phyloP scores from a whole-genome alignment of 2,329 filamentous ascomycete genomes.

The Colletotrichum eremochloae region DNA sequence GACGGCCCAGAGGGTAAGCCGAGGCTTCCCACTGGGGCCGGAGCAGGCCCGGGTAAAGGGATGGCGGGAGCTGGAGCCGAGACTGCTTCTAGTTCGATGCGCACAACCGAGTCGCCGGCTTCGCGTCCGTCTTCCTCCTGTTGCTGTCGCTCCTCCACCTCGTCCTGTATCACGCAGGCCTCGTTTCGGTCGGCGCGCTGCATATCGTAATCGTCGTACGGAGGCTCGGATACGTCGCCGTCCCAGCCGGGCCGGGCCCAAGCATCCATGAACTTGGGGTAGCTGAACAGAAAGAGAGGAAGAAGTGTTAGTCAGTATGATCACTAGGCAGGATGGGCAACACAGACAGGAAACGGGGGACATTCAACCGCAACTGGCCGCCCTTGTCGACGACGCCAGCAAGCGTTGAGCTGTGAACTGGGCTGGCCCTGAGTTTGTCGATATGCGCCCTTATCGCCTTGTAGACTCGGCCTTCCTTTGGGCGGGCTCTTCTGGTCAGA shows the following conservation, averaged over 20 bases:
- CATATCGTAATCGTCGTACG: not conserved
- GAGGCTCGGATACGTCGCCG: not conserved
- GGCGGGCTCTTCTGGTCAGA: too few species aligned
- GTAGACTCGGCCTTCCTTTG: not conserved
- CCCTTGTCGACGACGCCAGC: not conserved
- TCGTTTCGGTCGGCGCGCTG: not conserved
- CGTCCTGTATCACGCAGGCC: not conserved
- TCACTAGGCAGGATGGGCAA: not conserved
- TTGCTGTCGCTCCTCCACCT: not conserved
- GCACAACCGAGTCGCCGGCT: too few species aligned
- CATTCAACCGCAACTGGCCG: not conserved
- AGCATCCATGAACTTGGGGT: not conserved
- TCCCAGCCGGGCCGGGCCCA: not conserved
- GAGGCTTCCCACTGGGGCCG: too few species aligned
- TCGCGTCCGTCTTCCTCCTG: not conserved
- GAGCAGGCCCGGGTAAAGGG: too few species aligned
- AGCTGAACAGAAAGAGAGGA: not conserved
- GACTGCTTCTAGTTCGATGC: too few species aligned
- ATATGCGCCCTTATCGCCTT: not conserved
- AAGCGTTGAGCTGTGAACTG: not conserved
- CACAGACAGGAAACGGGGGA: not conserved
- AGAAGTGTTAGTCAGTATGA: not conserved
- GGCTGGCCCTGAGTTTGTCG: not conserved
- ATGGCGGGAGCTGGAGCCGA: too few species aligned
- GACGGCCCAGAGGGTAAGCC: too few species aligned